Evolutionary conservation across 805 yeast species (phyloP), one percentile per base, ranked within the genome.

Genomic region (Aciculoconidium aculeatum): DNA sequence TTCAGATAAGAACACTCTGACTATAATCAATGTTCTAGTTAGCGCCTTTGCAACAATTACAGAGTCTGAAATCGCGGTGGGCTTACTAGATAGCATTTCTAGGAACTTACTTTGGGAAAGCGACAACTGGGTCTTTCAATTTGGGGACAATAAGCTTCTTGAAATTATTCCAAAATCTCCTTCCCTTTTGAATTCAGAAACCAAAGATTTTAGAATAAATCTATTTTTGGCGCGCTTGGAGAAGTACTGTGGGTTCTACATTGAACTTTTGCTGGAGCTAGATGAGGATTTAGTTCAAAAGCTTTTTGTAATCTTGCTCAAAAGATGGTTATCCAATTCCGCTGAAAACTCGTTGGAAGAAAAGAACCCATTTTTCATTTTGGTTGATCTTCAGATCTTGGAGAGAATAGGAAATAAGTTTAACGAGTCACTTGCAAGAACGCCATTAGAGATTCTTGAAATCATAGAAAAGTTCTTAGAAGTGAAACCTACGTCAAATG

Each of bases 321-420:
- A 67, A 33, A 60, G 77, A 40, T 84, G 94, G 88, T 61, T 82
- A 8, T 28, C 41, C n/a, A 31, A 34, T 7, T 27, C 21, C 1
- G 41, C 43, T 13, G 53, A 10, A 11, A 31, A 31, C 16, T 8
- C 21, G 10, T 18, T 18, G n/a, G 21, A 44, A 4, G 60, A 56
- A 2, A 58, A 60, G 4, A 65, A 69, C 35, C 80, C 84, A n/a
- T 67, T 74, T 30, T 41, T 67, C 6, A 61, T 72, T 31, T 55
- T 83, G 20, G 55, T 75, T 5, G 80, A 81, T 44, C 57, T 85
- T 35, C 71, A 79, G 35, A 46, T 85, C 7, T 52, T 88, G 28
- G 92, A 86, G 45, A 53, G 58, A 17, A 55, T 84, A 18, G 73
- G 77, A 14, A 67, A 68, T 4, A 61, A 64, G 10, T 77, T 80